Conservation (phyloP, 257 asterid genomes). For the Nemophila menziesii region DNA sequence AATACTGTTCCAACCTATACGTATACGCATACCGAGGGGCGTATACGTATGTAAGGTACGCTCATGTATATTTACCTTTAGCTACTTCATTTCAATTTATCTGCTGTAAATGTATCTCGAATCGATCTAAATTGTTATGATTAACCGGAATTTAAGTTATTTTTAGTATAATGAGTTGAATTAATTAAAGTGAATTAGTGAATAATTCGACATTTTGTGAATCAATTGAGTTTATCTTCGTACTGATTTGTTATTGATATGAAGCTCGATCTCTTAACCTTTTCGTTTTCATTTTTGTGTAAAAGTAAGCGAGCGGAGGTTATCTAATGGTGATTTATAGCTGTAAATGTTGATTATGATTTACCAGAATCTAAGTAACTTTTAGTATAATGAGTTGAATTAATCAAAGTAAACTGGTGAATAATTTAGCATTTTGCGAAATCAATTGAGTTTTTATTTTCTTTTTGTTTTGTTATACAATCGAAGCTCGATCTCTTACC, state of each 20-base stretch:
- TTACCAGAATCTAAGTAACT: neutral
- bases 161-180: neutral
- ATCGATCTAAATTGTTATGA: neutral
- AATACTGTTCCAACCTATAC: neutral
- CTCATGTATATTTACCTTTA: neutral
- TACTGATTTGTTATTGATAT: neutral
- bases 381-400: neutral
- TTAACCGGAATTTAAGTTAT: neutral
- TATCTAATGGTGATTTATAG: no score
- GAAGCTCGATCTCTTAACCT: neutral
- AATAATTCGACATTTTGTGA: neutral
- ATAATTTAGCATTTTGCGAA: neutral
- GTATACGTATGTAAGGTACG: conserved; percentile 10
- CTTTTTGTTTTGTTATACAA: neutral
- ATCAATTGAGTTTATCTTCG: neutral
- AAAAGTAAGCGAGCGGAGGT: neutral
- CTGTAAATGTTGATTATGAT: no score
- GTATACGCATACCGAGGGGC: conserved; percentile 4
- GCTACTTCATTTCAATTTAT: neutral
- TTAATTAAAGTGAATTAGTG: neutral
- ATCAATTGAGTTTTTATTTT: neutral
- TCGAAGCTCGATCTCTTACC: neutral
- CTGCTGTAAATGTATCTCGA: neutral
- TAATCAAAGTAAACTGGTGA: neutral
- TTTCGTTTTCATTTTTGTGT: no score